Evolutionary conservation across 2,329 filamentous ascomycete genomes (phyloP), one percentile per base, ranked within the genome.

Genomic region (Neurospora crassa): DNA sequence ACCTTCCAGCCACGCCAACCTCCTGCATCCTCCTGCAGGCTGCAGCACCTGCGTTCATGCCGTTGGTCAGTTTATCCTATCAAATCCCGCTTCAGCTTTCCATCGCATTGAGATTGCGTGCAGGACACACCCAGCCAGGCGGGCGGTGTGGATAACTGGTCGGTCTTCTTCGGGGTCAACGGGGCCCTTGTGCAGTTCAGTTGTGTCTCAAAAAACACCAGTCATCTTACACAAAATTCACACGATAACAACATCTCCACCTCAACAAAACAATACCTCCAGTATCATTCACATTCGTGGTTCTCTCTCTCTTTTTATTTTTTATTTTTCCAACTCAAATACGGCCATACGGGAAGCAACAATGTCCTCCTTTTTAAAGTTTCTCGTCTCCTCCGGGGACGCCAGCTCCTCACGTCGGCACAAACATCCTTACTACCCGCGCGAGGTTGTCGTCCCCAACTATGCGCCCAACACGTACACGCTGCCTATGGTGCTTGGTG

Each of bases 351-450:
- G 8, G 34, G 34, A 1, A 37, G 34, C 34, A 37, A 40, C 40
- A 40, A 40, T 40, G 53, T 63, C 53, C 24, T 63, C 53, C 29
- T 63, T 63, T 29, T 29, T 63, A 37, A 63, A 63, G 34, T 63
- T 63, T 16, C 53, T 63, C 53, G 24, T 63, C 53, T 63, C 53
- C 53, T 63, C 53, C 16, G 69, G 67, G 18, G 40, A 43, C 40
- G 20, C n/a, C 40, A 18, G n/a, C 24, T 34, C 20, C 18, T 34
- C 53, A 63, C 53, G 53, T 16, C 53, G 53, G 16, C 53, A 63
- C 45, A 70, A 72, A 71, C 85, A 88, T 74, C 86, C 87, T 0
- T 89, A 88, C 74, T 84, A 83, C 74, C 87, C 87, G 0, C 76
- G 77, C 2, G 78, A 79, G 63, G 81, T 82, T 18, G 71, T 73